Percentiles rank a stretch among this genome's conserved stretches.
phyloP scores from a whole-genome alignment of 768 basidiomycete species.

The Plicaturopsis crispa region DNA sequence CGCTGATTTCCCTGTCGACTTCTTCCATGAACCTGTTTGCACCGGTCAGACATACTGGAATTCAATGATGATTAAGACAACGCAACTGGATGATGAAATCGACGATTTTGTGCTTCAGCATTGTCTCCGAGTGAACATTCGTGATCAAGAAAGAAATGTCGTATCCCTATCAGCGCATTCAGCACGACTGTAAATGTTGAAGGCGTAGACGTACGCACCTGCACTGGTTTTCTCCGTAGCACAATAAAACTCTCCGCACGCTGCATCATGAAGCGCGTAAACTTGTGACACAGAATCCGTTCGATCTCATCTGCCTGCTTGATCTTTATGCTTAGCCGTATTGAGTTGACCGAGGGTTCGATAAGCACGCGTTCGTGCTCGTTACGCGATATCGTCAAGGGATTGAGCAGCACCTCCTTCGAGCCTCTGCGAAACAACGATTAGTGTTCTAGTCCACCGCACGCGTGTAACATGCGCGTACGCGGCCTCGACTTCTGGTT shows the following conservation, averaged over 20 bases:
- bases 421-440: slow-evolving; percentile 52
- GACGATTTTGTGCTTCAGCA: slow-evolving; percentile 99
- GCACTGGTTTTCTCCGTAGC: slow-evolving; percentile 88
- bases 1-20: slow-evolving; percentile 98
- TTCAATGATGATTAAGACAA: slow-evolving; percentile 2
- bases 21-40: slow-evolving; percentile 89
- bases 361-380: slow-evolving; percentile 96
- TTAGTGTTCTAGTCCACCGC: not conserved
- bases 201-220: slow-evolving; percentile 36
- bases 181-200: slow-evolving; percentile 1
- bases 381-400: slow-evolving; percentile 91
- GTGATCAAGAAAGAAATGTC: slow-evolving; percentile 99
- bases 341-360: slow-evolving; percentile 95
- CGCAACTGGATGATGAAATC: slow-evolving; percentile 98
- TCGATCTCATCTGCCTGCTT: slow-evolving; percentile 99
- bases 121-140: slow-evolving; percentile 93
- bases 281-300: slow-evolving; percentile 94
- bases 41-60: slow-evolving; percentile 2
- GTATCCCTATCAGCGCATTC: slow-evolving; percentile 60
- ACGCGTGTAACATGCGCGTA: slow-evolving; percentile 23
- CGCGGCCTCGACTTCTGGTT: slow-evolving; percentile 91
- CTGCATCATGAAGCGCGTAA: slow-evolving; percentile 99
- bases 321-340: slow-evolving; percentile 95
- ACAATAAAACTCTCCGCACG: slow-evolving; percentile 97
- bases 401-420: slow-evolving; percentile 90